Percentiles rank a stretch among this genome's conserved stretches.
phyloP scores from a whole-genome alignment of 805 yeast genomes.

The Myxozyma melibiosi region DNA sequence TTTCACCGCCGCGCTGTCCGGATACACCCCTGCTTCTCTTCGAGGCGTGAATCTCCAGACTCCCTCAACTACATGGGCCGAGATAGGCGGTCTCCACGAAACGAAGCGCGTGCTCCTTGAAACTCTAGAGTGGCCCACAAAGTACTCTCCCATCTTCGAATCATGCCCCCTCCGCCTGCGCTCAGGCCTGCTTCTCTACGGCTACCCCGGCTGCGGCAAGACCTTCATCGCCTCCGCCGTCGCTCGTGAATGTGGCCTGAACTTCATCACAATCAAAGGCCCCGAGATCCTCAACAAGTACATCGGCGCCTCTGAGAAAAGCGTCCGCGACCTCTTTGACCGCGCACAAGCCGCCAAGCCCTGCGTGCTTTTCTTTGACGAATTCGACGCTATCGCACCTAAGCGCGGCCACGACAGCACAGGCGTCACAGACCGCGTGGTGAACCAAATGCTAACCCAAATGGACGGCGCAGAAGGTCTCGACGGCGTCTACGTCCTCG shows the following conservation, averaged over 20 bases:
- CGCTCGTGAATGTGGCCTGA: conserved; percentile 93
- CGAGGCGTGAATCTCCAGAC: conserved; percentile 86
- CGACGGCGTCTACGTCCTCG: conserved; percentile 94
- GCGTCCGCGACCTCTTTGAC: conserved; percentile 89
- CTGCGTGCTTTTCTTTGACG: conserved; percentile 89
- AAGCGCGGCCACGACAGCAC: conserved; percentile 92
- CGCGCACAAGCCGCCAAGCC: conserved; percentile 95
- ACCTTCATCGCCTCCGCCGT: conserved; percentile 90
- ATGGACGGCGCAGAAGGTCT: conserved; percentile 99
- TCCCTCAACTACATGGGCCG: conserved; percentile 74
- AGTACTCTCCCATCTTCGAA: conserved; percentile 91
- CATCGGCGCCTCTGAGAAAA: conserved; percentile 96
- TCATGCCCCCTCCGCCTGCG: conserved; percentile 83
- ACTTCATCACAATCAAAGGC: conserved; percentile 93
- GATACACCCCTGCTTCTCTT: conserved; percentile 76
- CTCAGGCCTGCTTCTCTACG: conserved; percentile 87
- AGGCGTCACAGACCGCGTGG: conserved; percentile 97
- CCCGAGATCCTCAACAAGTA: conserved; percentile 94
- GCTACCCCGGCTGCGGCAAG: conserved; percentile 98
- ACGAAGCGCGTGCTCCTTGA: conserved; percentile 79
- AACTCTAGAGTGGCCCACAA: conserved; percentile 96
- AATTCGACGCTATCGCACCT: conserved; percentile 96
- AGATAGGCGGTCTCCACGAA: conserved; percentile 82
- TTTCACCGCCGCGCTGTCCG: conserved; percentile 61
- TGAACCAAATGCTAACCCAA: conserved; percentile 93